Percentiles rank a stretch among this genome's conserved stretches.
Conservation (phyloP, 2,329 filamentous ascomycete genomes). For the Thelonectria olida region DNA sequence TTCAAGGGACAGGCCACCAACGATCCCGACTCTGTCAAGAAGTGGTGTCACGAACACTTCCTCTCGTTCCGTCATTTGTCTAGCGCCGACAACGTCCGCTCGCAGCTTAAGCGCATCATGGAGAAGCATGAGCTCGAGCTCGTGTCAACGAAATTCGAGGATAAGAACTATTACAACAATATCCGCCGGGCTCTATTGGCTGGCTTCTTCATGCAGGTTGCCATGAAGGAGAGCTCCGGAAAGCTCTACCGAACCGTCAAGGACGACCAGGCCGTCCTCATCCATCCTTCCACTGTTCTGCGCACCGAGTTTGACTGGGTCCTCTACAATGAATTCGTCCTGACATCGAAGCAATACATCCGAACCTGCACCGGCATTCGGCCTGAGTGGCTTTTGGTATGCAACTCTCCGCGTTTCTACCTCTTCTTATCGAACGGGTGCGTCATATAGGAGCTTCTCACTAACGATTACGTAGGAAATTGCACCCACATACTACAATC, state of each 20-base stretch:
- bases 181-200: constrained; percentile 91
- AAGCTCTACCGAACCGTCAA: constrained; percentile 97
- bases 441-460: constrained; percentile 1
- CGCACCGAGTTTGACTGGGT: constrained; percentile 94
- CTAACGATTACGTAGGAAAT: constrained; percentile 73
- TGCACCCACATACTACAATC: constrained; percentile 90
- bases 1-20: constrained; percentile 77
- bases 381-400: constrained; percentile 92
- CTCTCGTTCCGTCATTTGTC: constrained; percentile 87
- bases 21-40: constrained; percentile 75
- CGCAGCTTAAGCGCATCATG: constrained; percentile 96
- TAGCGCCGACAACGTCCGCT: constrained; percentile 92
- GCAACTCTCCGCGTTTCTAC: constrained; percentile 41
- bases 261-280: constrained; percentile 91
- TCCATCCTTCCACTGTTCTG: constrained; percentile 93
- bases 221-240: constrained; percentile 87
- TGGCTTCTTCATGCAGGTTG: constrained; percentile 99
- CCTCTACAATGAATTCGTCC: constrained; percentile 96
- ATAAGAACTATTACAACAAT: constrained; percentile 98
- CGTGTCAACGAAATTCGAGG: constrained; percentile 86
- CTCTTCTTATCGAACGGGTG: background rate
- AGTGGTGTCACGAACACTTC: constrained; percentile 98
- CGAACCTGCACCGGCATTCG: constrained; percentile 91
- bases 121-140: constrained; percentile 88
- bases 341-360: constrained; percentile 98